phyloP scores from a whole-genome alignment of 345 rosid species.

The Euphorbia peplus region DNA sequence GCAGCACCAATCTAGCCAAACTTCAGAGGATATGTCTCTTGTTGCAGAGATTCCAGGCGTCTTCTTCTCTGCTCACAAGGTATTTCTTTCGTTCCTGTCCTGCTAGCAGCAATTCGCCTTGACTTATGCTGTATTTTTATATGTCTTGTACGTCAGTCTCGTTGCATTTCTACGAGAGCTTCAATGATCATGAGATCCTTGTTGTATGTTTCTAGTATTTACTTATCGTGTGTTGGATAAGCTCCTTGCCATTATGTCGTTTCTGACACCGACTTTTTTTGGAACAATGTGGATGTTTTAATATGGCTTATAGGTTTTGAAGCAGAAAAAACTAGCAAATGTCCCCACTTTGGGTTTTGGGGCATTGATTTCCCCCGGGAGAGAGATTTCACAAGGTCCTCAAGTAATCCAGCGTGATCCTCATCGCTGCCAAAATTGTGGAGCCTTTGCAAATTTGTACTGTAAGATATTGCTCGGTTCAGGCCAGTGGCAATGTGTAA shows the following conservation, averaged over 20 bases:
- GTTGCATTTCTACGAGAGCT: background rate
- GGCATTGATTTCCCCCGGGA: conserved; percentile 84
- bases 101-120: background rate
- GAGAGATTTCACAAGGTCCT: conserved; percentile 72
- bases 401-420: conserved; percentile 82
- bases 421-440: conserved; percentile 85
- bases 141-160: background rate
- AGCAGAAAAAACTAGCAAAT: conserved; percentile 85
- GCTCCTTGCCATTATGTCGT: background rate
- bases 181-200: background rate
- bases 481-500: conserved; percentile 96
- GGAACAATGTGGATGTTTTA: background rate
- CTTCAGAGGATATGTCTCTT: conserved; percentile 46
- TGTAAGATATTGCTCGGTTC: conserved; percentile 81
- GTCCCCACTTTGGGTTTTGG: conserved; percentile 91
- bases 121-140: background rate
- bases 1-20: conserved; percentile 50
- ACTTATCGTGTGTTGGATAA: background rate
- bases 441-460: conserved; percentile 85
- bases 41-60: conserved; percentile 53
- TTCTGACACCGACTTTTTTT: background rate
- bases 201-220: background rate
- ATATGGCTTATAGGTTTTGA: conserved; percentile 56
- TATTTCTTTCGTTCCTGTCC: conserved; percentile 27
- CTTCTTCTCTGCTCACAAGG: conserved; percentile 82